A percentile compares a stretch with the other conserved stretches of the same genome.
These are phyloP conservation scores for barrel medic (Medicago truncatula) DNA, from an alignment of 306 rosid species.

Conservation along the genomic window DNA sequence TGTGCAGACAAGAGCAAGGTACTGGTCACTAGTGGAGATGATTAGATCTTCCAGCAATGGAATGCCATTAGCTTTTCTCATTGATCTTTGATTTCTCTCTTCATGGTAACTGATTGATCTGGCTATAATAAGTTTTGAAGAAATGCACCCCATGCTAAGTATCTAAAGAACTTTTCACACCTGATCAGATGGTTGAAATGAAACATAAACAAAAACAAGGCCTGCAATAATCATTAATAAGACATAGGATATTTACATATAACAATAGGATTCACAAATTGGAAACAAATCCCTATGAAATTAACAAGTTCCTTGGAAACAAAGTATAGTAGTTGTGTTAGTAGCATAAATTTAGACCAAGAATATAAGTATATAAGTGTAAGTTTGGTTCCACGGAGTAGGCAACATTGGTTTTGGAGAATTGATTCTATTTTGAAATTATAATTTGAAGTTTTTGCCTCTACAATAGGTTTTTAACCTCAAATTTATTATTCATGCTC, in stretches of 20 bases:
- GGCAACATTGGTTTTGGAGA: not conserved
- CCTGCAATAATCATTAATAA: not conserved
- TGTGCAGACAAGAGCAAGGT: slow-evolving; percentile 49
- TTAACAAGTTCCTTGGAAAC: slow-evolving; percentile 11
- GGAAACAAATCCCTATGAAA: too few relatives aligned
- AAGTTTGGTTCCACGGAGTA: too few relatives aligned
- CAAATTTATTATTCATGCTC: not conserved
- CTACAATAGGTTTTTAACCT: not conserved
- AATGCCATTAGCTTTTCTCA: slow-evolving; percentile 42
- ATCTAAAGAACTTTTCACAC: slow-evolving; percentile 39
- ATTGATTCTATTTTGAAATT: not conserved
- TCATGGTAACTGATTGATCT: slow-evolving; percentile 53
- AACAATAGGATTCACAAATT: not conserved
- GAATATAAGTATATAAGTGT: too few relatives aligned
- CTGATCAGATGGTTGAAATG: slow-evolving; percentile 30
- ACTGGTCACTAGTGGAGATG: slow-evolving; percentile 47
- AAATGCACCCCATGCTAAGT: slow-evolving; percentile 58
- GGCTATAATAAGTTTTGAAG: slow-evolving; percentile 51
- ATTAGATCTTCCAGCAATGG: slow-evolving; percentile 51
- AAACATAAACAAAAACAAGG: slow-evolving; percentile 21
- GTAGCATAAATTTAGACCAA: too few relatives aligned
- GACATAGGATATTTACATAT: too few relatives aligned
- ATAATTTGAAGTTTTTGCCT: not conserved
- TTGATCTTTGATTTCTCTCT: slow-evolving; percentile 46
- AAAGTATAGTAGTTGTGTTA: not conserved